These are phyloP conservation scores for Puccinia novopanici DNA, from an alignment of 1,284 basidiomycete species.

Conservation along the genomic window DNA sequence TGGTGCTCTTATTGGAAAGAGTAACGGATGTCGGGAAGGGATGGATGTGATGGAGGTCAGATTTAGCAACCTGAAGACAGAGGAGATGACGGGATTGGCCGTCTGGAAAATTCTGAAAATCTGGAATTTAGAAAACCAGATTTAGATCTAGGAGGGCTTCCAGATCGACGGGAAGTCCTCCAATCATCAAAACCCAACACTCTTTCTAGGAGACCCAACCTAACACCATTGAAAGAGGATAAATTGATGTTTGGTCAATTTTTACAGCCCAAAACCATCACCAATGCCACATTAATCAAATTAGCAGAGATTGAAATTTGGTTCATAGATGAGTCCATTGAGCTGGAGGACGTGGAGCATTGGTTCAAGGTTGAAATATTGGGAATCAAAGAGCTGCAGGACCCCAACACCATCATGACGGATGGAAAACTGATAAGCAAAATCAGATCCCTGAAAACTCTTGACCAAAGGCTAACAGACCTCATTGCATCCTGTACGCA, in stretches of 20 bases:
- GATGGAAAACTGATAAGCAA: not conserved
- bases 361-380: slow-evolving; percentile 1
- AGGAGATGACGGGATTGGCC: too few relatives aligned
- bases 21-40: too few relatives aligned
- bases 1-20: too few relatives aligned
- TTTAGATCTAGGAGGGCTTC: too few relatives aligned
- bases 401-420: not conserved
- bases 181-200: not conserved
- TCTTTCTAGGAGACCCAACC: not conserved
- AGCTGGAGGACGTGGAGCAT: not conserved
- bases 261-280: not conserved
- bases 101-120: too few relatives aligned
- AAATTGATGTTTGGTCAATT: not conserved
- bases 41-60: too few relatives aligned
- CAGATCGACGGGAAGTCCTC: too few relatives aligned
- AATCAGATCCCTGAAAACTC: too few relatives aligned
- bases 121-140: too few relatives aligned
- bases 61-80: too few relatives aligned
- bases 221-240: not conserved
- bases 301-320: not conserved
- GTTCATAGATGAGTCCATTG: not conserved
- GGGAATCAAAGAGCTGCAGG: not conserved
- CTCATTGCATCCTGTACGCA: too few relatives aligned
- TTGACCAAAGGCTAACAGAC: too few relatives aligned
- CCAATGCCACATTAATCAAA: not conserved